Base-by-base conservation (phyloP, 2,329 filamentous ascomycete genomes). In the Teratosphaeria viscida region DNA sequence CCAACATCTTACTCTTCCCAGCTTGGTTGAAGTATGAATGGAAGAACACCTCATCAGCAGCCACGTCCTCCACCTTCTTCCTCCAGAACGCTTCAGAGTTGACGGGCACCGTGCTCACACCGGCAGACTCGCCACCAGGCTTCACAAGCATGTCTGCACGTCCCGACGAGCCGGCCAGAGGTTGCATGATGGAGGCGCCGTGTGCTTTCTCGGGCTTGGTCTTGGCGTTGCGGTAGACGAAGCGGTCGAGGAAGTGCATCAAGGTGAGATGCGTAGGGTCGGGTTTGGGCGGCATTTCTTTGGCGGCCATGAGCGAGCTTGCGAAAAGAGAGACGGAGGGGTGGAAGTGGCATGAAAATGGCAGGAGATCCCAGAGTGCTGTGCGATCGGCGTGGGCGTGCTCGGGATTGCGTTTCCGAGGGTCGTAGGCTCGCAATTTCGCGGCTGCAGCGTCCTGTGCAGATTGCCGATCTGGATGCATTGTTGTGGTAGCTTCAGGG, bases 181-280 rank as follows among this genome's bases (percentile, higher is more conserved):
- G 94, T 74, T 99, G 94, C 94, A 99, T 99, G 74, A 99, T 95
- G 29, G 91, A 96, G 32, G 83, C 81, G 56, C 95, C 95, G 64
- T 89, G 88, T 34, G 79, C 74, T 57, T 83, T 80, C 23, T 75
- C 72, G 5, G 71, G 65, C 64, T 79, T 82, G 3, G 85, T 79
- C 79, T 96, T 96, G 62, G 92, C 86, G 68, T 94, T 96, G 66
- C 90, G 87, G 81, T 97, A 99, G n/a, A 96, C 90, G 74, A 99
- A 99, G 67, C 95, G 92, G 76, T 99, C 94, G 60, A 99, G 81
- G 80, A 99, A 99, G 73, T 95, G 88, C 70, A 94, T 94, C 55
- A 99, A 82, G 1, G 90, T 94, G 73, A 97, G 92, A 60, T 90
- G 86, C 16, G 89, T 87, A 57, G 96, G 81, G 68, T 99, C 94